Percentiles rank a stretch among this genome's conserved stretches.
These are phyloP conservation scores for Hapsidospora chrysogenum DNA, from an alignment of 495 filamentous ascomycete genomes.

Conservation along the genomic window DNA sequence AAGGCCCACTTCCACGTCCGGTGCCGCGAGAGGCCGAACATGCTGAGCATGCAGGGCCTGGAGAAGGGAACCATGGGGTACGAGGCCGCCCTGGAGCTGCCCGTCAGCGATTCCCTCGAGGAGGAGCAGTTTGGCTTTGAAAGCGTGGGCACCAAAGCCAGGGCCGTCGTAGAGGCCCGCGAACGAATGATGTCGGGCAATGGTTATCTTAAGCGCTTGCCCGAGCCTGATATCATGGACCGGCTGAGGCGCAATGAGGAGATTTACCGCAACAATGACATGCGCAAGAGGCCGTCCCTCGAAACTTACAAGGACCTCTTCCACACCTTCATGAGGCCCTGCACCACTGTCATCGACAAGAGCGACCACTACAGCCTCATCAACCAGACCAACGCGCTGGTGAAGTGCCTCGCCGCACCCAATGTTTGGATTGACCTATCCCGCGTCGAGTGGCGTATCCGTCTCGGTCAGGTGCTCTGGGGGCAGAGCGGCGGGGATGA, in stretches of 20 bases:
- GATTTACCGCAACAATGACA: conserved; percentile 23
- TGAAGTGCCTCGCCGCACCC: conserved; percentile 34
- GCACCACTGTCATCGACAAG: conserved; percentile 36
- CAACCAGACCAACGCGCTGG: conserved; percentile 40
- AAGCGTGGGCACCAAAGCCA: conserved; percentile 21
- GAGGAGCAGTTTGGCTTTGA: conserved; percentile 33
- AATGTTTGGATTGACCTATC: conserved; percentile 67
- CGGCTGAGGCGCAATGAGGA: conserved; percentile 30
- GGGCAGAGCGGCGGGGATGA: conserved; percentile 38
- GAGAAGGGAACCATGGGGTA: conserved; percentile 66
- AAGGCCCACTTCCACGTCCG: conserved; percentile 40
- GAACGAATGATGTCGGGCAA: conserved; percentile 30
- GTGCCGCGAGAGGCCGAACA: conserved; percentile 48
- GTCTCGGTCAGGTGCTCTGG: conserved; percentile 72
- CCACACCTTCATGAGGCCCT: conserved; percentile 38
- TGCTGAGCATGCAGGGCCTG: conserved; percentile 55
- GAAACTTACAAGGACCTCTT: conserved; percentile 45
- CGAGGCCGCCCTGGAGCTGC: conserved; percentile 52
- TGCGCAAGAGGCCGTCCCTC: conserved; percentile 19
- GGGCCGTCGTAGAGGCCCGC: conserved; percentile 26
- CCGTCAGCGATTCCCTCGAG: conserved; percentile 43
- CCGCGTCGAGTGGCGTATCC: conserved; percentile 61
- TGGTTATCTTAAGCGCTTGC: conserved; percentile 31
- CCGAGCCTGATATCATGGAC: conserved; percentile 33
- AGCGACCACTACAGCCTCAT: conserved; percentile 40